Percentiles rank a stretch among this genome's conserved stretches.
These are phyloP conservation scores for Cutaneotrichosporon mucoides DNA, from an alignment of 1,284 basidiomycete genomes.

Conservation along the genomic window DNA sequence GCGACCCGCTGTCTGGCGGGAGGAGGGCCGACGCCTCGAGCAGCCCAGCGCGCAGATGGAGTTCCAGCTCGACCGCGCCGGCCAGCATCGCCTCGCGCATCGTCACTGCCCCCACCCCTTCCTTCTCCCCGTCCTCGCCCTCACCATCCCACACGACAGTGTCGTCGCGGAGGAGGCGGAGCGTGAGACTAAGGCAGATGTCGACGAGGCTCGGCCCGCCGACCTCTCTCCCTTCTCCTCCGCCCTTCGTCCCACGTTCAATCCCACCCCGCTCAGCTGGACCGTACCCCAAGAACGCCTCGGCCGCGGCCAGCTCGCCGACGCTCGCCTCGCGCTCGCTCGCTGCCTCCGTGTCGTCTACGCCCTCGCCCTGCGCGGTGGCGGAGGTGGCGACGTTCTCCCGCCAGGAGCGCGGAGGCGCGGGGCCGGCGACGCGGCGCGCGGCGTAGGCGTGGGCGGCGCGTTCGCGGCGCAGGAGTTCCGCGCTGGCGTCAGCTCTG, in stretches of 20 bases:
- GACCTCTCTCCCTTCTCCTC: no score
- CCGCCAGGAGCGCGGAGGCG: slow-evolving; percentile 41
- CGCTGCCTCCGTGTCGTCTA: background rate
- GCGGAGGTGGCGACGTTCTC: no score
- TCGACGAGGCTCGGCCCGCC: slow-evolving; percentile 21
- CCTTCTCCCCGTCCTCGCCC: background rate
- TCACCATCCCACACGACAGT: slow-evolving; percentile 13
- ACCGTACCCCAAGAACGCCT: background rate
- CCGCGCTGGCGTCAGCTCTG: slow-evolving; percentile 25
- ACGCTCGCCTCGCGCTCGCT: background rate
- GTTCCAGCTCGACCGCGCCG: slow-evolving; percentile 27
- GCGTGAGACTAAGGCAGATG: slow-evolving; percentile 23
- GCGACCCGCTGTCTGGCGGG: slow-evolving; percentile 8
- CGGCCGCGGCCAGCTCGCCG: background rate
- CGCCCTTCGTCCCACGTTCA: background rate
- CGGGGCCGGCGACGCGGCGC: slow-evolving; percentile 36
- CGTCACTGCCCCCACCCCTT: slow-evolving; percentile 5
- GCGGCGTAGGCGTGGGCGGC: slow-evolving; percentile 28
- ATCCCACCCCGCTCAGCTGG: background rate
- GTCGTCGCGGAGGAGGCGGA: slow-evolving; percentile 26
- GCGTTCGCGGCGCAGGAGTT: slow-evolving; percentile 30
- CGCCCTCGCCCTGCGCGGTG: background rate
- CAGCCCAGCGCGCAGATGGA: slow-evolving; percentile 28
- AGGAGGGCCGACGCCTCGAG: slow-evolving; percentile 20
- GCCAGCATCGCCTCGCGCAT: slow-evolving; percentile 27